Evolutionary conservation across 1,284 basidiomycete genomes (phyloP), one percentile per base, ranked within the genome.

Genomic region (Heliocybe sulcata): DNA sequence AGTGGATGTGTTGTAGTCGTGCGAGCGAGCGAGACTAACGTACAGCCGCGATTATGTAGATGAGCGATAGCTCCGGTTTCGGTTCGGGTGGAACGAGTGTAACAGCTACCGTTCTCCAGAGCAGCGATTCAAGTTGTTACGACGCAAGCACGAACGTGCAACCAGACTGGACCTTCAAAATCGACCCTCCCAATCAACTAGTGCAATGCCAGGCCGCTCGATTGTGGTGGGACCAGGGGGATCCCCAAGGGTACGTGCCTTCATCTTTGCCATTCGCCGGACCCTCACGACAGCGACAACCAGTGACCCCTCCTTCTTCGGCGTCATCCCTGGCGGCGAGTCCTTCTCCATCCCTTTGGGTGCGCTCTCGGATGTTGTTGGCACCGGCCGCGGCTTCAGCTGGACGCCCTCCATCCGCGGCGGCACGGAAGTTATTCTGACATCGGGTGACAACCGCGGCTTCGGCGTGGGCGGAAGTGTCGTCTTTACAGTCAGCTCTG

Each of bases 321-420:
- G 87, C 9, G 72, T 90, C 45, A 90, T 92, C 31, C 90, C 89
- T 1, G 89, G 87, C 1, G 89, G 89, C 16, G 70, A 87, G 52
- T 86, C 87, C 0, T 90, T 90, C 64, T 63, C 73, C 6, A 78
- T 91, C 54, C 81, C 83, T 1, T 55, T 75, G 54, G 72, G 72
- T 6, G 33, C 61, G 1, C 65, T 82, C 25, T 77, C 81, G 3
- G 35, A 53, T 23, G 66, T 76, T 0, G 26, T 64, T 0, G 57
- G 61, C 0, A 67, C 80, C 58, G 87, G 86, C 3, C 76, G 68
- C 2, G 85, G 86, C 2, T 90, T 90, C 61, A 67, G 64, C n/a
- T 92, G 87, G 87, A 79, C 71, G 9, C 80, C 85, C 1, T 70
- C 77, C 23, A 68, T 90, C 19, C 77, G 81, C 23, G 74, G 75